A percentile compares a stretch with the other conserved stretches of the same genome.
phyloP scores from a whole-genome alignment of 306 rosid genomes.

The Morella rubra region DNA sequence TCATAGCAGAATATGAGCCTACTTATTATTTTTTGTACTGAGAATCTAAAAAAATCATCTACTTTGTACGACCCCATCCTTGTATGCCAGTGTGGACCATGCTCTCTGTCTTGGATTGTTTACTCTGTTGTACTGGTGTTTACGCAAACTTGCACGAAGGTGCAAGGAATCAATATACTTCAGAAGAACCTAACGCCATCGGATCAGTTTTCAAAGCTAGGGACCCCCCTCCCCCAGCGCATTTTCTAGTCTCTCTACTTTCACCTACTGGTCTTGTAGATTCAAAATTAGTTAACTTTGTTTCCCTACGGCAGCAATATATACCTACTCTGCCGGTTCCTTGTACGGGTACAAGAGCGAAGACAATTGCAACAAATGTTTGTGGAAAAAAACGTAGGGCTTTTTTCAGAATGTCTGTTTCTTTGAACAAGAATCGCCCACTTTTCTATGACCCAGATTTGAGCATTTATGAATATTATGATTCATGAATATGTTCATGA shows the following conservation, averaged over 20 bases:
- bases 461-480: constrained; percentile 32
- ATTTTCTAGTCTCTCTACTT: constrained; percentile 13
- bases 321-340: constrained; percentile 11
- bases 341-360: constrained; percentile 18
- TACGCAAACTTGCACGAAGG: constrained; percentile 28
- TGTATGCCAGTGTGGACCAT: neutral
- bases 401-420: constrained; percentile 28
- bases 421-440: constrained; percentile 19
- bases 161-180: constrained; percentile 28
- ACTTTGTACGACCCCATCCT: neutral
- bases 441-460: neutral
- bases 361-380: constrained; percentile 10
- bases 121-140: constrained; percentile 16
- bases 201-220: constrained; percentile 26
- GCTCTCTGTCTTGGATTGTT: neutral
- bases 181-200: constrained; percentile 21
- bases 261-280: constrained; percentile 36
- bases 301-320: constrained; percentile 22
- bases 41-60: constrained; percentile 3
- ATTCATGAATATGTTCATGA: neutral
- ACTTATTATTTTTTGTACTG: neutral
- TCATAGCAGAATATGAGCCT: constrained; percentile 10
- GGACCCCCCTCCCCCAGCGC: constrained; percentile 22
- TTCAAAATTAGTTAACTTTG: constrained; percentile 34
- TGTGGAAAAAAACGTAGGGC: constrained; percentile 14